Evolutionary conservation across 1,284 basidiomycete species (phyloP), one percentile per base, ranked within the genome.

Genomic region (Taiwanofungus camphoratus): DNA sequence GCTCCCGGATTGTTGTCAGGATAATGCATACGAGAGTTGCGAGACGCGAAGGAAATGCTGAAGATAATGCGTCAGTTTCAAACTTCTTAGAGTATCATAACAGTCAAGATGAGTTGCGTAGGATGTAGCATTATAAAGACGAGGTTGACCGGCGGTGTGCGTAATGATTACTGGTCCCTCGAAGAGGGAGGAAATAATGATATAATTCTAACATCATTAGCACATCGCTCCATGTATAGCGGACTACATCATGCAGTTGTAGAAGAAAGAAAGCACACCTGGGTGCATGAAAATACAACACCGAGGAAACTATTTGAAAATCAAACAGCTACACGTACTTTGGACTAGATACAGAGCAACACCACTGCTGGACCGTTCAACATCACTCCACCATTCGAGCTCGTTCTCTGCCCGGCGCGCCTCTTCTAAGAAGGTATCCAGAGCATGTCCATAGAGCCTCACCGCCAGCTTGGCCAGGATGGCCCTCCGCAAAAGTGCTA

Each of bases 381-480:
- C 57, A 39, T 82, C 77, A 15, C 70, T 67, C 86, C 87, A 89
- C 84, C 84, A 89, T 44, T 87, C 78, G 8, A 80, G 76, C 52
- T 87, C 85, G 4, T 69, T 63, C 54, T 89, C 85, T 5, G 76
- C 74, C 32, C 77, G 61, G 9, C 73, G 70, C 3, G 86, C 82
- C 53, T 87, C 77, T 9, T 66, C 54, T 44, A 89, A 58, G 50
- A 76, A 77, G 13, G 66, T 54, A 44, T 83, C 71, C 52, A 88
- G 59, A 1, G 74, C 69, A 34, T 77, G 68, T 2, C 74, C 68
- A 56, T 88, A 88, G 9, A 85, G 45, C 12, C 70, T 71, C 11
- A 80, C 68, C 1, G 76, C 61, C 11, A 82, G 52, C 54, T 70
- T 76, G 35, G 66, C 62, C 7, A 76, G 41, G 12, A 68, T 55